Evolutionary conservation across 1,139 yeast genomes (phyloP), one percentile per base, ranked within the genome.

Genomic region (Petasospora fabianii): DNA sequence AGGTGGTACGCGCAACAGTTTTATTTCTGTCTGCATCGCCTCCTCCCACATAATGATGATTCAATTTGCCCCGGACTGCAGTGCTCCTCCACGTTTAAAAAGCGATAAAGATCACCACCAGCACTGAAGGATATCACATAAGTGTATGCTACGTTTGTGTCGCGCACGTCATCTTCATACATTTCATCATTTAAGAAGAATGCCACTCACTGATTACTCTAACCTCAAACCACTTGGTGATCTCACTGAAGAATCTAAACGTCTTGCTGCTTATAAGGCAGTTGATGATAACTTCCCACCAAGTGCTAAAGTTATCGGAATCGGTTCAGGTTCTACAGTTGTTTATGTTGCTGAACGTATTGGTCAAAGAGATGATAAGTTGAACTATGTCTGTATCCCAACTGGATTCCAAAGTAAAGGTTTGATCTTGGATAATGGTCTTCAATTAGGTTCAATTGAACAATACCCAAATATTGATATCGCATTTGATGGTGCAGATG

Each of bases 401-500:
- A 94, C 99, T 1, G 98, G 98, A 2, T 94, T 88, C 71, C 99
- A 94, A 65, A 84, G 95, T 36, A 84, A 84, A 55, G 87, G 82
- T 55, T 73, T 94, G 52, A 88, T 94, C 51, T 69, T 86, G 43
- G 84, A 77, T 41, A 90, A 88, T 53, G 95, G 95, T 0, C 71
- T 94, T 51, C 72, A 61, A 27, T 70, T 90, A 50, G 96, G 95
- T 2, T 68, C 84, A 6, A 77, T 92, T 49, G 97, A 92, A 57
- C 90, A 86, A 65, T 81, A 68, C 53, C 80, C 88, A 2, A 72
- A 73, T 24, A 67, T 94, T 31, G 98, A 92, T 59, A 79, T 92
- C 53, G 96, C 96, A 3, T 92, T 94, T 60, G 99, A 94, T 62
- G 99, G 99, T 31, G 98, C 98, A 8, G 99, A 94, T 64, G 99